These are phyloP conservation scores for Elongisporangium senticosum DNA, from an alignment of 352 stramenopile species.

Conservation along the genomic window DNA sequence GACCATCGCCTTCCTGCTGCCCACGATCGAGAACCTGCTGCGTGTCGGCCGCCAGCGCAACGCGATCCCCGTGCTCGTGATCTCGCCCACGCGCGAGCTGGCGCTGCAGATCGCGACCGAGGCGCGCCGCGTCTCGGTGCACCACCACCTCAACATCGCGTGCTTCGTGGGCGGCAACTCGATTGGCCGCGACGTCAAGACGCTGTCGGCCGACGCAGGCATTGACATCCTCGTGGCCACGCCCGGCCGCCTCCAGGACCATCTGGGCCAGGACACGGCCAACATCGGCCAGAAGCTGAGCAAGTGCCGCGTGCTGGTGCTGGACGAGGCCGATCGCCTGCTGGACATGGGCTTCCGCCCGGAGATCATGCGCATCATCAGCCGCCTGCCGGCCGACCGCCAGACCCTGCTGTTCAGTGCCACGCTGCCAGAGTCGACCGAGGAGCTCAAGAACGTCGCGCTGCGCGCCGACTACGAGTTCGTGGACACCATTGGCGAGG, in stretches of 20 bases:
- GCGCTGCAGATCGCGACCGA: conserved; percentile 93
- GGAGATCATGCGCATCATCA: conserved; percentile 90
- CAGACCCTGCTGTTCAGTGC: conserved; percentile 97
- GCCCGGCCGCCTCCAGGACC: conserved; percentile 94
- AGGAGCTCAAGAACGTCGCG: conserved; percentile 85
- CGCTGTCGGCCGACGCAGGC: conserved; percentile 22
- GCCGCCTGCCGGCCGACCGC: conserved; percentile 43
- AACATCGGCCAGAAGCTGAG: conserved; percentile 57
- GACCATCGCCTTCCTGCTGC: conserved; percentile 85
- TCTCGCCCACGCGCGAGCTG: conserved; percentile 95
- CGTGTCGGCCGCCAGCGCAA: conserved; percentile 48
- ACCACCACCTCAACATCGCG: conserved; percentile 62
- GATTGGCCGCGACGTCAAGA: conserved; percentile 61
- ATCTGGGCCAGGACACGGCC: conserved; percentile 90
- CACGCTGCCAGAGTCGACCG: conserved; percentile 86
- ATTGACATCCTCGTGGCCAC: conserved; percentile 95
- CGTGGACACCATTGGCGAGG: conserved; percentile 91
- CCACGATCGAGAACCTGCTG: conserved; percentile 76
- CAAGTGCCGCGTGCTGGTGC: conserved; percentile 57
- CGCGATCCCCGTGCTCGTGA: conserved; percentile 88
- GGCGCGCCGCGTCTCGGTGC: conserved; percentile 79
- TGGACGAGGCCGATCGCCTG: conserved; percentile 97
- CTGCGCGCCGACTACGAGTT: conserved; percentile 85
- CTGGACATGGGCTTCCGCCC: conserved; percentile 94
- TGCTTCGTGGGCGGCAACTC: conserved; percentile 89